Percentiles rank a stretch among this genome's conserved stretches.
phyloP scores from a whole-genome alignment of 352 stramenopile species.

The Phytophthora syringae region DNA sequence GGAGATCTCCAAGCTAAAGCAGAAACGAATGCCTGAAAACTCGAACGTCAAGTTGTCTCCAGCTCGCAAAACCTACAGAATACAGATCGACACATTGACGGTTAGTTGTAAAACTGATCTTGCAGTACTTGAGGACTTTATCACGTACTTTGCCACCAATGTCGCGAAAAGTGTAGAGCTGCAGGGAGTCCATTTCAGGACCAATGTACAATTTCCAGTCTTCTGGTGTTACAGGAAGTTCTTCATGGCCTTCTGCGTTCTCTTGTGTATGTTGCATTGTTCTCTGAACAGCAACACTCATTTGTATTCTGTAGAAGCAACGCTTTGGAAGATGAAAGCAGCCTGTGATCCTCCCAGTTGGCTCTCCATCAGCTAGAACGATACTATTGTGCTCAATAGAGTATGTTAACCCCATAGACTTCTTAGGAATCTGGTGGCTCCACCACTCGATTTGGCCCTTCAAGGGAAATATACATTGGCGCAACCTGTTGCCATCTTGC shows the following conservation, averaged over 20 bases:
- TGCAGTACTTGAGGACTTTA: background rate
- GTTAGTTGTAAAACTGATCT: background rate
- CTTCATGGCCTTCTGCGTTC: background rate
- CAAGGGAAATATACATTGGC: conserved; percentile 62
- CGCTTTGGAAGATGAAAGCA: conserved; percentile 62
- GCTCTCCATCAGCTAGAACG: conserved; percentile 23
- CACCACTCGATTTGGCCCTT: conserved; percentile 77
- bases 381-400: conserved; percentile 28
- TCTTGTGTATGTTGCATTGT: background rate
- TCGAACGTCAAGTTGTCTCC: conserved; percentile 48
- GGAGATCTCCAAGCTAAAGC: conserved; percentile 66
- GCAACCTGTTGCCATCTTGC: conserved; percentile 57
- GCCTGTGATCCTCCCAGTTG: conserved; percentile 33
- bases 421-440: conserved; percentile 43
- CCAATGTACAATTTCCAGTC: conserved; percentile 58
- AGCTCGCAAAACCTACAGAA: conserved; percentile 30
- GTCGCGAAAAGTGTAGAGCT: conserved; percentile 53
- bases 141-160: conserved; percentile 44
- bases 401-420: conserved; percentile 45
- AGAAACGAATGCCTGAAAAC: conserved; percentile 65
- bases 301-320: conserved; percentile 52
- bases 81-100: background rate
- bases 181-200: conserved; percentile 63
- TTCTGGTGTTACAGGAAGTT: conserved; percentile 4
- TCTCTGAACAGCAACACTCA: conserved; percentile 30